These are phyloP conservation scores for Candida multigemmis DNA, from an alignment of 805 yeast species.

Conservation along the genomic window DNA sequence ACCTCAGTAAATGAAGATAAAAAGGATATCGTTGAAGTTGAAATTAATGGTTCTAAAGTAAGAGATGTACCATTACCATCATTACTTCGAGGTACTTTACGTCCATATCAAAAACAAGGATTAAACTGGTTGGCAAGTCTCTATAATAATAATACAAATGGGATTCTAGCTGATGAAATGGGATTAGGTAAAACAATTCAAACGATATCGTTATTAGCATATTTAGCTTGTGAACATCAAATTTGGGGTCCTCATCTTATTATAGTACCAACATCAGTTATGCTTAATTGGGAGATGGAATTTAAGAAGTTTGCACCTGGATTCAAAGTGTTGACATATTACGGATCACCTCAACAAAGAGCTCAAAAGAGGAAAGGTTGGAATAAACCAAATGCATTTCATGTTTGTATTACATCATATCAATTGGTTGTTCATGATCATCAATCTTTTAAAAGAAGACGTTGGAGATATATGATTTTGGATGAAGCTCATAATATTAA, in stretches of 20 bases:
- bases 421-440: constrained; percentile 98
- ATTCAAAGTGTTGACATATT: constrained; percentile 87
- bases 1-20: constrained; percentile 2
- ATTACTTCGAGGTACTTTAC: constrained; percentile 67
- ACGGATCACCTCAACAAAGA: constrained; percentile 95
- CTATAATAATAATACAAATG: constrained; percentile 87
- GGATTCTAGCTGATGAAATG: constrained; percentile 98
- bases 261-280: constrained; percentile 94
- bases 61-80: constrained; percentile 72
- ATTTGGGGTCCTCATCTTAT: constrained; percentile 98
- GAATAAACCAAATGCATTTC: constrained; percentile 94
- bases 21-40: constrained; percentile 11
- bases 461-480: constrained; percentile 93
- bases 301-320: constrained; percentile 98
- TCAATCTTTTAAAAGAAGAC: constrained; percentile 81
- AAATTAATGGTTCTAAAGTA: constrained; percentile 33
- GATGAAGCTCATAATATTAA: constrained; percentile 99
- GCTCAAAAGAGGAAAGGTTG: constrained; percentile 94
- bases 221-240: constrained; percentile 87
- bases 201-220: constrained; percentile 78
- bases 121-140: constrained; percentile 94
- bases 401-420: constrained; percentile 93
- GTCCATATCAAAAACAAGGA: constrained; percentile 94
- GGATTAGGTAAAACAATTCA: constrained; percentile 97
- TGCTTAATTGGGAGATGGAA: constrained; percentile 99